These are phyloP conservation scores for Ceratobasidium sp. DNA, from an alignment of 1,284 basidiomycete species.

Conservation along the genomic window DNA sequence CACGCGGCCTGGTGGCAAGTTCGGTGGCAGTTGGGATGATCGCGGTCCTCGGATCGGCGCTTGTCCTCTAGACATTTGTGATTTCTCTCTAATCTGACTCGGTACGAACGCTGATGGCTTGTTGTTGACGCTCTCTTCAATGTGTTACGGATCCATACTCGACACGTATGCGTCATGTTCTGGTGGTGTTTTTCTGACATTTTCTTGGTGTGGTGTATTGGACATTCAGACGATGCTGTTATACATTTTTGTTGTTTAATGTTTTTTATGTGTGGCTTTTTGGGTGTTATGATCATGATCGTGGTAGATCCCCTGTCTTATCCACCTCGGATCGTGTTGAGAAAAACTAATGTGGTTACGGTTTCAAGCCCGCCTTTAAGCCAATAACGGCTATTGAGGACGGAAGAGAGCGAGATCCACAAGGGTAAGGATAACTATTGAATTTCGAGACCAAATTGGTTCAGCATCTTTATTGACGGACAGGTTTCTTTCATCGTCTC, in stretches of 20 bases:
- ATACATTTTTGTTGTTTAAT: constrained; percentile 14
- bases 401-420: too few species aligned
- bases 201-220: background rate
- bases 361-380: background rate
- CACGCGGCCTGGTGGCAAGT: background rate
- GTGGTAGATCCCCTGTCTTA: background rate
- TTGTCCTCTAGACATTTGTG: background rate
- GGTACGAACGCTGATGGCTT: background rate
- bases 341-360: too few species aligned
- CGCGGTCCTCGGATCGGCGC: background rate
- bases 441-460: background rate
- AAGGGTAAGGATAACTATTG: too few species aligned
- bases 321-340: too few species aligned
- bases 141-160: constrained; percentile 22
- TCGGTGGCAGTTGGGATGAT: background rate
- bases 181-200: background rate
- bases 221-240: background rate
- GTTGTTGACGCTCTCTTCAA: background rate
- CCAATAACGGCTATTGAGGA: too few species aligned
- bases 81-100: background rate
- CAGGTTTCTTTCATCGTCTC: background rate
- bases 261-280: background rate
- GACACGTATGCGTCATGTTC: constrained; percentile 24
- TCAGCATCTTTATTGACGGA: background rate
- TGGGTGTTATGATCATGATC: background rate